phyloP scores from a whole-genome alignment of 768 basidiomycete genomes.

The Lactifluus pinguis region DNA sequence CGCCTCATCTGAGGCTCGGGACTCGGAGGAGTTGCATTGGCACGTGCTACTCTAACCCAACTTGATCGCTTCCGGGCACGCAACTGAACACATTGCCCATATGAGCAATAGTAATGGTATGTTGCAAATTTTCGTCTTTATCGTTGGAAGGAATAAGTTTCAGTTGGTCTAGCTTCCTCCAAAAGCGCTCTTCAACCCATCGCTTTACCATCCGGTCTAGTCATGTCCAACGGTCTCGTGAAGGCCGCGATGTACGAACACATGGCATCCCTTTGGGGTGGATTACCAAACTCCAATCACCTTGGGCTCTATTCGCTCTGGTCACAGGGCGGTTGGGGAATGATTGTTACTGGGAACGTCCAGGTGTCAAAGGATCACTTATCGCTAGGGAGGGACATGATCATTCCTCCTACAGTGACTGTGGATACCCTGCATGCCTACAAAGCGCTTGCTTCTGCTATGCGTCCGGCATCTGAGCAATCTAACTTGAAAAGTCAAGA shows the following conservation, averaged over 20 bases:
- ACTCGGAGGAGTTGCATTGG: too few species aligned
- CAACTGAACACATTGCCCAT: background rate
- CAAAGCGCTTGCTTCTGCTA: conserved; percentile 37
- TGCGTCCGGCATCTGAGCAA: conserved; percentile 32
- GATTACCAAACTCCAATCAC: conserved; percentile 62
- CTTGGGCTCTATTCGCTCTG: conserved; percentile 61
- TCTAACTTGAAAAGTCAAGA: background rate
- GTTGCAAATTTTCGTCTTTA: background rate
- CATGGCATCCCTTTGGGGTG: conserved; percentile 53
- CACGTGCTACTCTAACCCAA: too few species aligned
- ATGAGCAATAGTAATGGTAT: conserved; percentile 7
- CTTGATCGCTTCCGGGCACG: too few species aligned
- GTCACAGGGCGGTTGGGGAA: conserved; percentile 74
- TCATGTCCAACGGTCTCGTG: conserved; percentile 16
- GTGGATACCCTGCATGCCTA: conserved; percentile 43
- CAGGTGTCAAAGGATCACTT: conserved; percentile 59
- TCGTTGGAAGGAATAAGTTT: background rate
- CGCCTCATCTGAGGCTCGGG: too few species aligned
- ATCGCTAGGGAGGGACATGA: conserved; percentile 61
- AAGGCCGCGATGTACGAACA: conserved; percentile 93
- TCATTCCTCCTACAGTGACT: conserved; percentile 41
- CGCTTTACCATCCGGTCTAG: conserved; percentile 11
- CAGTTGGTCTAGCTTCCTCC: background rate
- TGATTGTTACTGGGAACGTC: conserved; percentile 82
- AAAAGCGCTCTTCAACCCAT: conserved; percentile 3